phyloP scores from a whole-genome alignment of 2,329 filamentous ascomycete species.

The Emergomyces pasteurianus region DNA sequence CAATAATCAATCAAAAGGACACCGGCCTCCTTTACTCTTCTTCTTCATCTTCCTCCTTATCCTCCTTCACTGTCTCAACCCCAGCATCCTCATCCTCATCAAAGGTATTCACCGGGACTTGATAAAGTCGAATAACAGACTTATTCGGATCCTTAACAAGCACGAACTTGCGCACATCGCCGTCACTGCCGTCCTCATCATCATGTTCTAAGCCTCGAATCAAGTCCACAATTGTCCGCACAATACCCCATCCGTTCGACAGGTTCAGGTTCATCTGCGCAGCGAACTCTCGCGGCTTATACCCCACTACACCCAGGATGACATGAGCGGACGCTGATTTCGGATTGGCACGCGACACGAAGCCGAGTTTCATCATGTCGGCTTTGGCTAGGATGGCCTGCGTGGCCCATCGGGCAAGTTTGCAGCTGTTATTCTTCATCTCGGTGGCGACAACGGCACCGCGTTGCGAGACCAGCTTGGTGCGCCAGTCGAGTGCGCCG shows the following conservation, averaged over 20 bases:
- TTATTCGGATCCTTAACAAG: conserved; percentile 89
- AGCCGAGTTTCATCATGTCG: conserved; percentile 98
- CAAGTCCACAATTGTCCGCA: conserved; percentile 94
- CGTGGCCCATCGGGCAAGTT: conserved; percentile 93
- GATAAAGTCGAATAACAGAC: conserved; percentile 83
- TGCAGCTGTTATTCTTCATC: conserved; percentile 99
- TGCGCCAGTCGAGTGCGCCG: conserved; percentile 91
- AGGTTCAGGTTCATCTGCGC: conserved; percentile 96
- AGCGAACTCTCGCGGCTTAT: conserved; percentile 96
- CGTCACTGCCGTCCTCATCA: conserved; percentile 21
- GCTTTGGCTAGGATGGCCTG: conserved; percentile 94
- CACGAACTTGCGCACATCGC: conserved; percentile 37
- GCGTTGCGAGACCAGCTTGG: conserved; percentile 84
- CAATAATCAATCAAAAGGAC: conserved; percentile 7
- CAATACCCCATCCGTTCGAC: conserved; percentile 97
- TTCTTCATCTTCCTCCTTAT: conserved; percentile 43
- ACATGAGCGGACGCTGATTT: conserved; percentile 90
- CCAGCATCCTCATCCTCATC: conserved; percentile 71
- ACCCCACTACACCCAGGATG: conserved; percentile 87
- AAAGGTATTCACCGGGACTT: conserved; percentile 75
- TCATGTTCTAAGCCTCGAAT: conserved; percentile 28
- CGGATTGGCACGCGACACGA: conserved; percentile 88
- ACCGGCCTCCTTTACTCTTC: conserved; percentile 35
- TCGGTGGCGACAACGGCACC: conserved; percentile 96
- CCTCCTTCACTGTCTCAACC: conserved; percentile 41